Conservation (phyloP, 371 early-diverging fungal species). For the Basidiobolus meristosporus region DNA sequence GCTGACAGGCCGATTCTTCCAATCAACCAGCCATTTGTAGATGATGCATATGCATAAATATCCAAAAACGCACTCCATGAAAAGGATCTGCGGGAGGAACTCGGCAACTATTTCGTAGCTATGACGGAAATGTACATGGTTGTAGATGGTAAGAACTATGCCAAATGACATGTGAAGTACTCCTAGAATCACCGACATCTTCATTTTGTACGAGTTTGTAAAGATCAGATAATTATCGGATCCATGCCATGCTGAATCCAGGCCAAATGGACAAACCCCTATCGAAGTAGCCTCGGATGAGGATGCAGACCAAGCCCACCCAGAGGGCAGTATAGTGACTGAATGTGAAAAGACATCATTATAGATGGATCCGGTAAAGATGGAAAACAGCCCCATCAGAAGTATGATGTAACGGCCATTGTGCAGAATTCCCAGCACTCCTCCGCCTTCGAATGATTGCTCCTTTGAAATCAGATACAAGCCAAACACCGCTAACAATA, state of each 20-base stretch:
- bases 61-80: conserved; percentile 88
- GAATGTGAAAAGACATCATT: conserved; percentile 91
- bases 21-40: conserved; percentile 93
- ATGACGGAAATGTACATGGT: conserved; percentile 75
- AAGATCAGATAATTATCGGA: conserved; percentile 86
- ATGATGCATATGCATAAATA: conserved; percentile 87
- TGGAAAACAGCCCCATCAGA: conserved; percentile 91
- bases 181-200: conserved; percentile 94
- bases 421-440: conserved; percentile 80
- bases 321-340: conserved; percentile 47
- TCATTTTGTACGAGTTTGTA: conserved; percentile 99
- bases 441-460: conserved; percentile 53
- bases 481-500: conserved; percentile 61
- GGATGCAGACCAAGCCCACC: conserved; percentile 55
- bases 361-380: conserved; percentile 96
- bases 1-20: conserved; percentile 46
- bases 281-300: conserved; percentile 18
- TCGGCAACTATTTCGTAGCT: conserved; percentile 64
- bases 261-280: conserved; percentile 47
- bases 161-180: conserved; percentile 97
- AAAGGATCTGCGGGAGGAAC: conserved; percentile 89
- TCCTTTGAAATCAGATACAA: conserved; percentile 66
- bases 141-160: conserved; percentile 73
- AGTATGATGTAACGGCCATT: conserved; percentile 95
- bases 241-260: conserved; percentile 84